Conservation (phyloP, 192 early-diverging fungal species). For the Rhizophlyctis rosea region DNA sequence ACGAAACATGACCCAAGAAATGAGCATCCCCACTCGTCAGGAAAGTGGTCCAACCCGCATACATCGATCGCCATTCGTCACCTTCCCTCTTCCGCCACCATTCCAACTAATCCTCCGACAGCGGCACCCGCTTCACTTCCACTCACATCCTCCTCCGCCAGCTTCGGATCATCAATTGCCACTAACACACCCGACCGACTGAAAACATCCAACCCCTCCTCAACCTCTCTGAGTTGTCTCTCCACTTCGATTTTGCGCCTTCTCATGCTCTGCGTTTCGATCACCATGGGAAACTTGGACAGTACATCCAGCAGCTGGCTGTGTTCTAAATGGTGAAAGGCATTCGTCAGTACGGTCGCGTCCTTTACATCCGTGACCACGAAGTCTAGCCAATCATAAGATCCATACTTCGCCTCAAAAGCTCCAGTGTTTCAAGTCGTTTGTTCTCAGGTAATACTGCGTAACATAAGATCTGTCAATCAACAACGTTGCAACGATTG, state of each 20-base stretch:
- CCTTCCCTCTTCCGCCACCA: no score
- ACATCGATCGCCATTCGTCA: no score
- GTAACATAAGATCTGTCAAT: background rate
- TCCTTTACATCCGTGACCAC: no score
- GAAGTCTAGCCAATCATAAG: no score
- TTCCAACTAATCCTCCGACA: no score
- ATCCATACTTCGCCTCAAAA: slow-evolving; percentile 35
- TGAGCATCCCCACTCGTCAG: no score
- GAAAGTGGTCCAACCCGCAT: no score
- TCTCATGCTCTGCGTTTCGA: slow-evolving; percentile 40
- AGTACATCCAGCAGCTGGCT: slow-evolving; percentile 37
- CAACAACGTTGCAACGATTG: background rate
- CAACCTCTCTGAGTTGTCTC: slow-evolving; percentile 40
- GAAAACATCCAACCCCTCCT: slow-evolving; percentile 44
- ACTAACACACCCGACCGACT: slow-evolving; percentile 42
- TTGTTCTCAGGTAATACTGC: slow-evolving; percentile 45
- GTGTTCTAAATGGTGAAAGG: slow-evolving; percentile 24
- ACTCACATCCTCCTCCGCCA: no score
- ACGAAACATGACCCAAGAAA: no score
- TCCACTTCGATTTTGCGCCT: slow-evolving; percentile 40
- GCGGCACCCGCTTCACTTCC: no score
- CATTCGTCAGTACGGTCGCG: no score
- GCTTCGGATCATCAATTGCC: slow-evolving; percentile 23
- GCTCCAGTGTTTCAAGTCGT: slow-evolving; percentile 37
- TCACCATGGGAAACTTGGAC: slow-evolving; percentile 39